phyloP scores from a whole-genome alignment of 345 rosid genomes.

The Alliaria petiolata region DNA sequence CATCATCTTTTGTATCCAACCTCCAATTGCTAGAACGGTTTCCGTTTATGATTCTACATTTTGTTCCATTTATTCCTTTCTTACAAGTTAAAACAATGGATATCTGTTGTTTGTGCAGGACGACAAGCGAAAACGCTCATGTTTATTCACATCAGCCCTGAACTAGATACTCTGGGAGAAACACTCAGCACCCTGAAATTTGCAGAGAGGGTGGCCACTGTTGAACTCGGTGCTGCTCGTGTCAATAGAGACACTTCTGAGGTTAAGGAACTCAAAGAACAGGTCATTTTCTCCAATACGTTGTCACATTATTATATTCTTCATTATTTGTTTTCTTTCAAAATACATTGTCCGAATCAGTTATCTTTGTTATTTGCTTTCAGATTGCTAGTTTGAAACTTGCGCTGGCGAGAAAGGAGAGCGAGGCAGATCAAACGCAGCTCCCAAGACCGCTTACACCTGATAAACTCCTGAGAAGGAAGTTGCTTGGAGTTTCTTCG shows the following conservation, averaged over 20 bases:
- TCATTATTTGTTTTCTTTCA: neutral
- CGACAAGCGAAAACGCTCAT: slow-evolving; percentile 98
- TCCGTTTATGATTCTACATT: neutral
- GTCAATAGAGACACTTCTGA: slow-evolving; percentile 76
- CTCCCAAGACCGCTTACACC: slow-evolving; percentile 46
- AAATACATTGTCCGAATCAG: neutral
- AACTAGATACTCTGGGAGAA: slow-evolving; percentile 72
- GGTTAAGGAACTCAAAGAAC: slow-evolving; percentile 86
- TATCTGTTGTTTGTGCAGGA: slow-evolving; percentile 44
- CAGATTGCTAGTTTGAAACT: slow-evolving; percentile 73
- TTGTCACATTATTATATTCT: neutral
- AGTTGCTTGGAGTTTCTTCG: slow-evolving; percentile 43
- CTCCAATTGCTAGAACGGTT: neutral
- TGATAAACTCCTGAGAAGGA: slow-evolving; percentile 39
- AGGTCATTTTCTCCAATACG: slow-evolving; percentile 34
- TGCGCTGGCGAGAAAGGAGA: slow-evolving; percentile 67
- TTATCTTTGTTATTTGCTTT: slow-evolving; percentile 1
- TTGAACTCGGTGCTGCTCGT: slow-evolving; percentile 92
- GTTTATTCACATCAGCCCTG: slow-evolving; percentile 97
- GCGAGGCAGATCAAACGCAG: slow-evolving; percentile 37
- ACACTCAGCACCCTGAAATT: slow-evolving; percentile 88
- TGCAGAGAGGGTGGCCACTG: slow-evolving; percentile 92
- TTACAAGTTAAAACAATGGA: neutral
- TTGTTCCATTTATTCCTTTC: neutral
- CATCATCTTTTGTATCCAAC: neutral